phyloP scores from a whole-genome alignment of 129 eudicot species.

The Glebionis coronaria region DNA sequence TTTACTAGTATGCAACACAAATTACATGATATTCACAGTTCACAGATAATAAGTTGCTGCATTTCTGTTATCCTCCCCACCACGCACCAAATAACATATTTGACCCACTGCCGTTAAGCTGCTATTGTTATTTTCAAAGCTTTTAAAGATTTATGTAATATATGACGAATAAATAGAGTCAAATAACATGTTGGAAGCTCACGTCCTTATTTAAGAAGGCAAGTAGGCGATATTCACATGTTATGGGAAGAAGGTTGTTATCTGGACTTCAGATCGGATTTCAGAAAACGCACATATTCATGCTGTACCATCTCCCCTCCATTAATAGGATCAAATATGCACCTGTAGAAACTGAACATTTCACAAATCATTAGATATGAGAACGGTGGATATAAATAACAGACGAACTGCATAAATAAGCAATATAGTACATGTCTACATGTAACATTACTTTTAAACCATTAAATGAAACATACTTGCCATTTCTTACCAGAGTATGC shows the following conservation, averaged over 20 bases:
- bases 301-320: conserved; percentile 95
- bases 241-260: conserved; percentile 21
- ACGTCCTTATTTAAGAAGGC: conserved; percentile 30
- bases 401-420: no score
- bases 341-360: conserved; percentile 76
- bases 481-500: no score
- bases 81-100: conserved; percentile 9
- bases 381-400: neutral
- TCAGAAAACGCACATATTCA: conserved; percentile 74
- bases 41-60: conserved; percentile 16
- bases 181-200: conserved; percentile 15
- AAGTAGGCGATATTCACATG: conserved; percentile 38
- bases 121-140: neutral
- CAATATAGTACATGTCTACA: no score
- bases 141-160: neutral
- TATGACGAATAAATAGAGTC: conserved; percentile 7
- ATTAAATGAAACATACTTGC: no score
- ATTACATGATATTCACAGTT: conserved; percentile 23
- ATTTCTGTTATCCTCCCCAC: neutral
- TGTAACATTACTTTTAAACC: no score
- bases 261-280: conserved; percentile 49
- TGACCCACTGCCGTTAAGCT: conserved; percentile 15
- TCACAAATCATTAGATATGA: conserved; percentile 21
- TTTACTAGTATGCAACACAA: conserved; percentile 10
- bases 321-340: conserved; percentile 86